Percentiles rank a stretch among this genome's conserved stretches.
Conservation (phyloP, 2,329 filamentous ascomycete species). For the Camillea tinctor region DNA sequence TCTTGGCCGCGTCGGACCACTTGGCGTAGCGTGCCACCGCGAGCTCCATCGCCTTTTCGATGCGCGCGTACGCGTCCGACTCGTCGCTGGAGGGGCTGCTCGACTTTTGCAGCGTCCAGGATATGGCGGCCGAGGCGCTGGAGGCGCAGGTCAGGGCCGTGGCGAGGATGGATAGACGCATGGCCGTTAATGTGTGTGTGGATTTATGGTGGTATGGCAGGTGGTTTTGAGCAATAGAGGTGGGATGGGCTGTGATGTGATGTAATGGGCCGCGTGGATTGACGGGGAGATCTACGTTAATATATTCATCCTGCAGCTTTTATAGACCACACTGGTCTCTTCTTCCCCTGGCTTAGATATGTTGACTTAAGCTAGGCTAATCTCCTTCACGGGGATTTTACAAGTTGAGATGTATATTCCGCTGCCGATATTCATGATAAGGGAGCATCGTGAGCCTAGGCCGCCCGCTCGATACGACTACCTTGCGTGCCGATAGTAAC, state of each 20-base stretch:
- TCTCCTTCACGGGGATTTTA: not conserved
- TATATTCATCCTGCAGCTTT: not conserved
- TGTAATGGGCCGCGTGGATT: no score
- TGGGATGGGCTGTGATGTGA: no score
- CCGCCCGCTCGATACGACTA: not conserved
- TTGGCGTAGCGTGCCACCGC: constrained; percentile 41
- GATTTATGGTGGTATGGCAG: not conserved
- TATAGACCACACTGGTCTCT: not conserved
- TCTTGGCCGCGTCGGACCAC: constrained; percentile 37
- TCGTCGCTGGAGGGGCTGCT: constrained; percentile 43
- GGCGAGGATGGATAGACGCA: constrained; percentile 36
- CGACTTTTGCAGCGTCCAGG: constrained; percentile 37
- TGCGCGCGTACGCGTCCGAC: constrained; percentile 42
- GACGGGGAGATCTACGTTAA: not conserved
- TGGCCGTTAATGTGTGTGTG: constrained; percentile 24
- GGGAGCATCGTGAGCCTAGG: not conserved
- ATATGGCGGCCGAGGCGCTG: constrained; percentile 37
- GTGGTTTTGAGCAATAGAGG: not conserved
- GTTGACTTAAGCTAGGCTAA: not conserved
- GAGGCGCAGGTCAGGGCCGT: constrained; percentile 31
- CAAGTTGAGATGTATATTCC: not conserved
- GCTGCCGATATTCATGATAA: not conserved
- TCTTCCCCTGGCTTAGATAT: not conserved
- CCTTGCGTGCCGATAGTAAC: not conserved
- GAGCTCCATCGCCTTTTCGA: constrained; percentile 40